Evolutionary conservation across 768 basidiomycete genomes (phyloP), one percentile per base, ranked within the genome.

Genomic region (Boletus tylopilopsis): DNA sequence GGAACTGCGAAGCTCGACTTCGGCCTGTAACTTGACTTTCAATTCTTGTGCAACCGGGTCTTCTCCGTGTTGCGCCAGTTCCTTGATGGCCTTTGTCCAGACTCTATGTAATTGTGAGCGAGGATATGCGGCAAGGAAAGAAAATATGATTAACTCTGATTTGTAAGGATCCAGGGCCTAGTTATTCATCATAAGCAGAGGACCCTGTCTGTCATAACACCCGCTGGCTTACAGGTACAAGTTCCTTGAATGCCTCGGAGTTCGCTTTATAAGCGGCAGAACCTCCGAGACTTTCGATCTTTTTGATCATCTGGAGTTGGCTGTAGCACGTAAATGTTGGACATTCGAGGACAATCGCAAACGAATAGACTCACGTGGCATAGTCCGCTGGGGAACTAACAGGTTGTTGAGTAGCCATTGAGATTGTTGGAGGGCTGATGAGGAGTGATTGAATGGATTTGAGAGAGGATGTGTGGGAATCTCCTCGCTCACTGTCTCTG

Each of bases 231-330:
- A 37, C 49, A 7, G 21, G 27, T 27, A 24, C 45, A 9, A 36
- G 8, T 7, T 49, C 34, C 19, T 18, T 15, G 34, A 49, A 49
- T 24, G 22, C 35, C 19, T 29, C 18, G n/a, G 49, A 21, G 19
- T 49, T 22, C n/a, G n/a, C 4, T 10, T 30, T 22, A 35, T 36
- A 36, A 30, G 46, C 22, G 18, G n/a, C n/a, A 7, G 35, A 49
- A 15, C 49, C 49, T 19, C 49, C 45, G 21, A 49, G 35, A 23
- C 27, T 6, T 27, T 49, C 46, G 18, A 49, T 49, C 27, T 30
- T 19, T 10, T 15, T 13, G 49, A 49, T 16, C 6, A 36, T 16
- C 19, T 37, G 18, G 11, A 49, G 27, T 15, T 24, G 49, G 24
- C 49, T 49, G 16, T 29, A 18, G 33, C 32, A 22, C 15, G 33